Evolutionary conservation across 352 stramenopile genomes (phyloP).

Genomic region (Pythium utonaiense): DNA sequence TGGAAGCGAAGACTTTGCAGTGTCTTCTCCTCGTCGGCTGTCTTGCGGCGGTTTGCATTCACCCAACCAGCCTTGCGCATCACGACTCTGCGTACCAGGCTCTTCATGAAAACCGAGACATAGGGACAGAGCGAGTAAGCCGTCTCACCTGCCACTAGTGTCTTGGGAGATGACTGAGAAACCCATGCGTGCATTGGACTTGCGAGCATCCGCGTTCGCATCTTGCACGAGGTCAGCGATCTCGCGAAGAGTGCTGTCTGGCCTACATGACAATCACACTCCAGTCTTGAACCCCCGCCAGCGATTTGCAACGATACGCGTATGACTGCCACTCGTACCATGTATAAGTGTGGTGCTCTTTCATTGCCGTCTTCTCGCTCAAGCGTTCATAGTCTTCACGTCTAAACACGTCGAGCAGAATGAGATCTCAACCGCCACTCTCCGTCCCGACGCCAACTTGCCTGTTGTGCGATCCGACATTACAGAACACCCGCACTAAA

Average conservation of each 20-base stretch:
- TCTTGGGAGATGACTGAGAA: slow-evolving; percentile 60
- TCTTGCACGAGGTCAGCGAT: slow-evolving; percentile 71
- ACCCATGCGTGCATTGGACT: slow-evolving; percentile 50
- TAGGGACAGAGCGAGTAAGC: background rate
- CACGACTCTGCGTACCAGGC: slow-evolving; percentile 28
- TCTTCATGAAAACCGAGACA: background rate
- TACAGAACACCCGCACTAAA: slow-evolving; percentile 69
- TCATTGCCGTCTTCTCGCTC: slow-evolving; percentile 43
- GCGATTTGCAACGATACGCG: background rate
- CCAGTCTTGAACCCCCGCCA: too few species aligned
- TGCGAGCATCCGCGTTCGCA: slow-evolving; percentile 48
- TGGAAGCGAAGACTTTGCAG: slow-evolving; percentile 59
- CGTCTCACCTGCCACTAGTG: slow-evolving; percentile 39
- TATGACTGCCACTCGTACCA: slow-evolving; percentile 29
- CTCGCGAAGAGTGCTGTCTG: slow-evolving; percentile 66
- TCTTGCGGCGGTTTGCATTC: slow-evolving; percentile 43
- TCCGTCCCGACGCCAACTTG: background rate
- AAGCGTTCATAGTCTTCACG: slow-evolving; percentile 55
- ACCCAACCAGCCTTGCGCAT: slow-evolving; percentile 66
- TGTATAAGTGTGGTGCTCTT: slow-evolving; percentile 74
- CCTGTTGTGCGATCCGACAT: slow-evolving; percentile 47
- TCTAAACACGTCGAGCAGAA: slow-evolving; percentile 29
- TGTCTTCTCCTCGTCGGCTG: slow-evolving; percentile 60
- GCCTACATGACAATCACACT: slow-evolving; percentile 25
- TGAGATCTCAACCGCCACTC: background rate